Evolutionary conservation across 2,329 filamentous ascomycete genomes (phyloP).

Genomic region (Penicillium sp.): DNA sequence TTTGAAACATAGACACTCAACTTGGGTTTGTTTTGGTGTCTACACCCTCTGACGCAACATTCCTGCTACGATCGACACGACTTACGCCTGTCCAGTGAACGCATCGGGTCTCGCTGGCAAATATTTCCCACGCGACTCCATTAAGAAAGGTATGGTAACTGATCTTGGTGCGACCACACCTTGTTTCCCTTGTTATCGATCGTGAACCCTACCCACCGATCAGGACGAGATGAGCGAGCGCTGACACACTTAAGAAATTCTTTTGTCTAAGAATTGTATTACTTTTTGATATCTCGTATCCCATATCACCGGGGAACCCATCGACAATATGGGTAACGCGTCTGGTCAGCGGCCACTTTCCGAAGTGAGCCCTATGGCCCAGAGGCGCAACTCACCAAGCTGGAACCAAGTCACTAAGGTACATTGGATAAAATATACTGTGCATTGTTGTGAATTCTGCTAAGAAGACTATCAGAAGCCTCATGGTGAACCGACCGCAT

Average conservation of each 20-base stretch:
- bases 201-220: slow-evolving; percentile 1
- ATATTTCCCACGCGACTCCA: slow-evolving; percentile 18
- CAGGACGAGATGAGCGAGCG: slow-evolving; percentile 2
- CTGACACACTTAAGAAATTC: slow-evolving; percentile 16
- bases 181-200: not conserved
- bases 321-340: slow-evolving; percentile 62
- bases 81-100: slow-evolving; percentile 12
- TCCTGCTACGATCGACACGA: slow-evolving; percentile 27
- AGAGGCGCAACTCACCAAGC: slow-evolving; percentile 87
- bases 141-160: slow-evolving; percentile 22
- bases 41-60: slow-evolving; percentile 22
- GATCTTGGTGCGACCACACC: not conserved
- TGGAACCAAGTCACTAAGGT: slow-evolving; percentile 77
- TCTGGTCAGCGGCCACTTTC: slow-evolving; percentile 71
- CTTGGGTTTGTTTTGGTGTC: slow-evolving; percentile 11
- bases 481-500: slow-evolving; percentile 74
- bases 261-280: slow-evolving; percentile 5
- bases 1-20: slow-evolving; percentile 6
- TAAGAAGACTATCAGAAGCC: slow-evolving; percentile 60
- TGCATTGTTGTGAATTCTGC: slow-evolving; percentile 1
- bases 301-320: slow-evolving; percentile 45
- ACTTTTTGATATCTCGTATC: slow-evolving; percentile 2
- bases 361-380: slow-evolving; percentile 83
- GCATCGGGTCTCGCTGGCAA: slow-evolving; percentile 17
- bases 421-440: slow-evolving; percentile 28